Conservation (phyloP, 495 filamentous ascomycete genomes). For the Penicillium ochrochloron region DNA sequence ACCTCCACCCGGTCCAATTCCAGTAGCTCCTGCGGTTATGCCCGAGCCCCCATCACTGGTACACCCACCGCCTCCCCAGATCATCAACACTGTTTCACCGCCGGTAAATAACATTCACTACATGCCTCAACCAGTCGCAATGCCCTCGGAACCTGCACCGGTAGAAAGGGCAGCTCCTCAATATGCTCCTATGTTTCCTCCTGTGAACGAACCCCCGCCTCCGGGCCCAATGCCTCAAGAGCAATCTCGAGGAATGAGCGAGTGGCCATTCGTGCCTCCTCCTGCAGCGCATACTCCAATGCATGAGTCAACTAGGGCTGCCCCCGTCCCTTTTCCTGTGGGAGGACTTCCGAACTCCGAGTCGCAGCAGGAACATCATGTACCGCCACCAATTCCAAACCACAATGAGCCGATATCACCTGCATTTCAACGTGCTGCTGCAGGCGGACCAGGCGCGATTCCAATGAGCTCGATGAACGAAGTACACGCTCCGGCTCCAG, state of each 20-base stretch:
- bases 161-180: not conserved
- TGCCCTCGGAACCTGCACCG: not conserved
- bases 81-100: constrained; percentile 6
- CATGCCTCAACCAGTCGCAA: not conserved
- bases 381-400: not conserved
- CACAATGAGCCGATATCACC: constrained; percentile 41
- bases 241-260: not conserved
- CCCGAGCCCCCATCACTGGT: constrained; percentile 17
- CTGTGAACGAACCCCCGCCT: not conserved
- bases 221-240: not conserved
- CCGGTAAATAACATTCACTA: constrained; percentile 4
- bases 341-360: not conserved
- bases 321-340: not conserved
- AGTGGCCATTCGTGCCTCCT: not conserved
- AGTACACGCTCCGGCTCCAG: constrained; percentile 45
- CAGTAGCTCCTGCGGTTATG: constrained; percentile 8
- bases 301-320: not conserved
- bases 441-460: constrained; percentile 48
- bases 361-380: not conserved
- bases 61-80: constrained; percentile 18
- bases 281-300: not conserved
- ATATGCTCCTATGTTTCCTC: not conserved
- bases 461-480: constrained; percentile 53
- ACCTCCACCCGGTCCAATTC: not conserved
- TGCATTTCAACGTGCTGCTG: constrained; percentile 45